phyloP scores from a whole-genome alignment of 1,139 yeast genomes.

The Blastobotrys petasosporus region DNA sequence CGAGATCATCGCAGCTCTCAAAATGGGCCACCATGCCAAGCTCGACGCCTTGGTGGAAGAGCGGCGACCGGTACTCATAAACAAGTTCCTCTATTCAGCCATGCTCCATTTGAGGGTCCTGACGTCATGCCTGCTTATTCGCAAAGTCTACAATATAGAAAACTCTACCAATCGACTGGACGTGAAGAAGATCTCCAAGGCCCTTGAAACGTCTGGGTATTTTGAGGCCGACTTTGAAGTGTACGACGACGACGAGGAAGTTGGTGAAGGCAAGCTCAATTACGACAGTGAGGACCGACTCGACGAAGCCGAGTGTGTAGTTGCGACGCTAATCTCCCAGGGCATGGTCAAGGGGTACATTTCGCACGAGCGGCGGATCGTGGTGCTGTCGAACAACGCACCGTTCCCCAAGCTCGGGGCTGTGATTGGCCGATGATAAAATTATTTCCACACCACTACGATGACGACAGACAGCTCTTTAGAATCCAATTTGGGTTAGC shows the following conservation, averaged over 20 bases:
- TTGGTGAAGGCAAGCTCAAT: conserved; percentile 9
- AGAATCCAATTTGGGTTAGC: too few species aligned
- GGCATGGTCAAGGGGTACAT: conserved; percentile 76
- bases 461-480: too few species aligned
- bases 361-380: conserved; percentile 65
- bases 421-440: too few species aligned
- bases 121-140: conserved; percentile 50
- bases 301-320: conserved; percentile 62
- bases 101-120: conserved; percentile 49
- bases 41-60: conserved; percentile 44
- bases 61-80: conserved; percentile 49
- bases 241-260: conserved; percentile 16
- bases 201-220: conserved; percentile 38
- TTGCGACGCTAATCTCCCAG: conserved; percentile 60
- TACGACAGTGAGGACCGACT: conserved; percentile 19
- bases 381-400: conserved; percentile 68
- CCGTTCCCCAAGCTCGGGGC: conserved; percentile 53
- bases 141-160: conserved; percentile 39
- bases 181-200: conserved; percentile 43
- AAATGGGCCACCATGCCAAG: conserved; percentile 47
- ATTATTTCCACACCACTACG: too few species aligned
- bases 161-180: conserved; percentile 42
- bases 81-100: conserved; percentile 57
- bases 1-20: conserved; percentile 46
- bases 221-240: conserved; percentile 9